These are phyloP conservation scores for Larix kaempferi DNA, from an alignment of 75 land plant species.

Conservation along the genomic window DNA sequence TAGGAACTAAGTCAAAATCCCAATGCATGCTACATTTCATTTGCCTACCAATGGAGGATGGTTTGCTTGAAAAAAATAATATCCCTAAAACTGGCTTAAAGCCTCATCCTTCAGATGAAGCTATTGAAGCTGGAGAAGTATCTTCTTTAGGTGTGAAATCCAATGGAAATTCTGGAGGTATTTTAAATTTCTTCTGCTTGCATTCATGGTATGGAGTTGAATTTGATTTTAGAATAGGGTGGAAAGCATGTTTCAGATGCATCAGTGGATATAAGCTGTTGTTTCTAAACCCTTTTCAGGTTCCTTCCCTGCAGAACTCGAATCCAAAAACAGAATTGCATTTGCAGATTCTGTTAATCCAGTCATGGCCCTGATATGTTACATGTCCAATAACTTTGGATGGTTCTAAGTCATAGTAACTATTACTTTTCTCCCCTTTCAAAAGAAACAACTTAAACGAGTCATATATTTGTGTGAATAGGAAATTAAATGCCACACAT, in stretches of 20 bases:
- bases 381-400: not conserved
- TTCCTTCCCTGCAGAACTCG: constrained; percentile 7
- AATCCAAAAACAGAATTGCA: constrained; percentile 45
- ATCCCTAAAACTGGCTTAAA: constrained; percentile 21
- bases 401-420: not conserved
- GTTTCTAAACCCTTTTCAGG: constrained; percentile 16
- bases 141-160: constrained; percentile 18
- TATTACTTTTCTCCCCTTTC: not conserved
- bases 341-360: constrained; percentile 86
- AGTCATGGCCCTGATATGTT: constrained; percentile 87
- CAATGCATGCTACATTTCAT: constrained; percentile 96
- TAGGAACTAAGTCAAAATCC: constrained; percentile 91
- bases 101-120: constrained; percentile 17
- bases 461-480: too few species aligned
- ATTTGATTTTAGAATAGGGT: not conserved
- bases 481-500: not conserved
- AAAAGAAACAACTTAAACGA: too few species aligned
- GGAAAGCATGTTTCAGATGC: not conserved
- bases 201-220: not conserved
- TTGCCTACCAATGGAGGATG: constrained; percentile 84
- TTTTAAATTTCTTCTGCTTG: not conserved
- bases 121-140: constrained; percentile 8
- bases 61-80: constrained; percentile 61
- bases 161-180: constrained; percentile 45
- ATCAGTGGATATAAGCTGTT: not conserved